Evolutionary conservation across 129 eudicot genomes (phyloP), one percentile per base, ranked within the genome.

Genomic region (Rutidosis leptorrhynchoides): DNA sequence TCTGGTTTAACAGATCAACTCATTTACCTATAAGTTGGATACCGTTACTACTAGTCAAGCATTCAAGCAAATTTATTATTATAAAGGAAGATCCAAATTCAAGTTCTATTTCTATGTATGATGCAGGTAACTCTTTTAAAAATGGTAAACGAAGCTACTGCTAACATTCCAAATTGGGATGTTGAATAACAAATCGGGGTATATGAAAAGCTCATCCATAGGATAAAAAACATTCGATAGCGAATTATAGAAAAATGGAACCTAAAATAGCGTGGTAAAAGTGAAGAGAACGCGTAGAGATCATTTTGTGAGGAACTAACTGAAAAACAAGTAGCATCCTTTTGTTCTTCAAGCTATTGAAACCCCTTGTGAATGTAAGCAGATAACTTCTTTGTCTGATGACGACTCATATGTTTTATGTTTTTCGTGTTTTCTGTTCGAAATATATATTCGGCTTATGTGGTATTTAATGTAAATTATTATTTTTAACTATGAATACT

Each of bases 91-190:
- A 48, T 55, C 3, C 6, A 6, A 32, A 40, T 10, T 45, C 19
- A 63, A 15, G 64, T 56, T 70, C 14, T 63, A 19, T 54, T 43
- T 45, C 3, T 22, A 30, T 37, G 55, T 60, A 66, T 66, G 23
- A 52, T 55, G 72, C 81, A 87, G 95, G 87, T 81, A 25, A 87
- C 85, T 19, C 83, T 87, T 25, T 87, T 84, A 56, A 81, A 76
- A 67, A 73, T 81, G 90, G 82, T 87, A 54, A 87, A 87, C 28
- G 83, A 84, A 79, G 95, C 95, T 27, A 81, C 90, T n/a, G 85
- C 95, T 6, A 87, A 87, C 72, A 76, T 87, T 71, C 95, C 87
- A 1, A 73, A 72, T n/a, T 87, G 95, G 95, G 85, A 81, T 51
- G 35, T 74, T 17, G 29, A 52, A 46, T 78, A 62, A 61, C 20